phyloP scores from a whole-genome alignment of 129 eudicot species.

The Chrysanthemum seticuspe region DNA sequence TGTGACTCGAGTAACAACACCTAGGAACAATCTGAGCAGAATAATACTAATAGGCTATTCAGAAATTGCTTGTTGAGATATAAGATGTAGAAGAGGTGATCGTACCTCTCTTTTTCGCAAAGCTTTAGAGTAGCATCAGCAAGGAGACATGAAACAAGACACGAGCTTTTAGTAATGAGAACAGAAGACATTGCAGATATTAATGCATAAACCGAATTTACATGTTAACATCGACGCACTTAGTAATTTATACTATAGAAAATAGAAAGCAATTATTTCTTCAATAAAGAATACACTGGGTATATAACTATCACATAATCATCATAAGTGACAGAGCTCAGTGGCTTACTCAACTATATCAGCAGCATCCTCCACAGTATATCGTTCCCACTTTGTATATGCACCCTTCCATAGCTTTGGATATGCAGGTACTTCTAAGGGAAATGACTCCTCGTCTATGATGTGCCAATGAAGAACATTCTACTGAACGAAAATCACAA shows the following conservation, averaged over 20 bases:
- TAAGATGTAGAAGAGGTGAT: slow-evolving; percentile 17
- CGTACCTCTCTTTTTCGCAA: slow-evolving; percentile 86
- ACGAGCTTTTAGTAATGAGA: slow-evolving; percentile 28
- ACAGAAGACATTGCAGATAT: slow-evolving; percentile 10
- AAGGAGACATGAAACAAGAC: slow-evolving; percentile 38
- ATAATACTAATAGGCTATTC: slow-evolving; percentile 1
- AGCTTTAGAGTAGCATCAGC: slow-evolving; percentile 48
- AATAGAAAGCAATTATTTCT: no score
- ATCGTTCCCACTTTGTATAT: slow-evolving; percentile 95
- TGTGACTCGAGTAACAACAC: neutral
- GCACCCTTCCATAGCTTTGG: slow-evolving; percentile 95
- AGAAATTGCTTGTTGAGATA: slow-evolving; percentile 18
- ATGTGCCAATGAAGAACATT: slow-evolving; percentile 99
- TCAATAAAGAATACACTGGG: no score
- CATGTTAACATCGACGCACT: neutral
- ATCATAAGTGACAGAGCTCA: neutral
- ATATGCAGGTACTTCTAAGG: slow-evolving; percentile 86
- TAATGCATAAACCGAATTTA: slow-evolving; percentile 2
- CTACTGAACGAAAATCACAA: slow-evolving; percentile 70
- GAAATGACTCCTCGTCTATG: slow-evolving; percentile 92
- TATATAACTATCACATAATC: neutral
- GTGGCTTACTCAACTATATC: slow-evolving; percentile 83
- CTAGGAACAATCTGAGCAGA: neutral
- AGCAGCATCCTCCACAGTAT: slow-evolving; percentile 82
- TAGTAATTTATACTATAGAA: no score